Conservation (phyloP, 306 rosid species). For the Casuarina cunninghamiana region DNA sequence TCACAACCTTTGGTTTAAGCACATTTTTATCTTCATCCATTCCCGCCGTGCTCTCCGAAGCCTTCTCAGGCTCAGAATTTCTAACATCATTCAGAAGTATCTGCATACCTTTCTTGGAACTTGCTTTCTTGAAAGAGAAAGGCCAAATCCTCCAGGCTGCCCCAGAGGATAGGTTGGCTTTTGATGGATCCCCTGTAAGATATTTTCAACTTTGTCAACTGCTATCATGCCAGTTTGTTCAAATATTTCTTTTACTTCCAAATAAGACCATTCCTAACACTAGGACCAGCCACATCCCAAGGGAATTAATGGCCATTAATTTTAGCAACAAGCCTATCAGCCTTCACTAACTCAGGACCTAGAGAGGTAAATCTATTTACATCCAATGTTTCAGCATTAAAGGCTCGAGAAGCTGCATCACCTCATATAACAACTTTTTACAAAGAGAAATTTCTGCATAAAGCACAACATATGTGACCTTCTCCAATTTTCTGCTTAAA, state of each 20-base stretch:
- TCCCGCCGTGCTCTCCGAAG: constrained; percentile 39
- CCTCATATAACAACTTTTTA: constrained; percentile 31
- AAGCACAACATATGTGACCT: constrained; percentile 28
- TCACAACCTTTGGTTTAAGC: constrained; percentile 34
- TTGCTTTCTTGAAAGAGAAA: constrained; percentile 57
- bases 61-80: constrained; percentile 36
- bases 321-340: constrained; percentile 33
- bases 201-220: constrained; percentile 48
- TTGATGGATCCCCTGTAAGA: constrained; percentile 63
- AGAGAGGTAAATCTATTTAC: constrained; percentile 35
- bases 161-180: constrained; percentile 30
- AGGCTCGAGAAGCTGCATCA: constrained; percentile 37
- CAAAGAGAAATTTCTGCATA: constrained; percentile 32
- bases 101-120: constrained; percentile 33
- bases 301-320: constrained; percentile 33
- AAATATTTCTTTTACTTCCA: constrained; percentile 30
- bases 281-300: constrained; percentile 35
- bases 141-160: constrained; percentile 94
- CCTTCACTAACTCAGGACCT: constrained; percentile 26
- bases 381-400: constrained; percentile 27
- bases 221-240: constrained; percentile 31
- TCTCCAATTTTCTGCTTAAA: constrained; percentile 25
- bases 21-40: constrained; percentile 32
- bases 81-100: constrained; percentile 36
- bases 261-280: constrained; percentile 36